Evolutionary conservation across 2,329 filamentous ascomycete species (phyloP).

Genomic region (Chaetomium sp.): DNA sequence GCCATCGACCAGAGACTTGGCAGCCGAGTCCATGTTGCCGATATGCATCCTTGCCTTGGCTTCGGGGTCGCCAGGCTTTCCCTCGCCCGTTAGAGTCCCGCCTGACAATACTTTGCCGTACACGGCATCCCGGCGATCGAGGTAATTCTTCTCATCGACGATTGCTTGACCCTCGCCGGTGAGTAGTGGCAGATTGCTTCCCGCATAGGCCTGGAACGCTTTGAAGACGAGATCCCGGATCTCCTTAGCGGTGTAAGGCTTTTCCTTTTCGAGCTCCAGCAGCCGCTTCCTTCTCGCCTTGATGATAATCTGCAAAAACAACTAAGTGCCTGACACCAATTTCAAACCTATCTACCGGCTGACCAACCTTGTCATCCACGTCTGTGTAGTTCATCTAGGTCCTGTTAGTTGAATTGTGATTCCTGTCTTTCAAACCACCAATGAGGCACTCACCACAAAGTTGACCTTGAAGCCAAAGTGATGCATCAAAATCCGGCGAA

Average conservation of each 20-base stretch:
- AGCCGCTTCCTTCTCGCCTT: slow-evolving; percentile 70
- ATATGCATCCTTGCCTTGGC: slow-evolving; percentile 90
- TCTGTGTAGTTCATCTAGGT: slow-evolving; percentile 77
- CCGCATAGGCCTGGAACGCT: slow-evolving; percentile 51
- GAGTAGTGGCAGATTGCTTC: slow-evolving; percentile 49
- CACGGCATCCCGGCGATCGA: slow-evolving; percentile 41
- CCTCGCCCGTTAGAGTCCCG: slow-evolving; percentile 49
- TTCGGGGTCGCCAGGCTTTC: slow-evolving; percentile 65
- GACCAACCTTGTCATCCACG: slow-evolving; percentile 36
- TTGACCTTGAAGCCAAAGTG: slow-evolving; percentile 78
- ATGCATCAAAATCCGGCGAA: slow-evolving; percentile 72
- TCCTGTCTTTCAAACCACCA: not conserved
- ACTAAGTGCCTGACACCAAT: not conserved
- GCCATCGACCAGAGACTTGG: slow-evolving; percentile 39
- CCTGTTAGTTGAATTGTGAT: not conserved
- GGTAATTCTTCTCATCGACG: slow-evolving; percentile 46
- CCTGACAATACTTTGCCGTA: slow-evolving; percentile 52
- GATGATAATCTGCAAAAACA: slow-evolving; percentile 44
- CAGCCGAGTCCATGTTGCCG: slow-evolving; percentile 51
- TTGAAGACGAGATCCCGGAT: slow-evolving; percentile 41
- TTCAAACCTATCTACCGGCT: not conserved
- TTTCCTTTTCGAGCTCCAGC: slow-evolving; percentile 71
- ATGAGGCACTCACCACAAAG: slow-evolving; percentile 51
- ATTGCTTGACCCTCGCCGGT: slow-evolving; percentile 27
- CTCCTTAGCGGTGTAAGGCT: slow-evolving; percentile 46